Base-by-base conservation (phyloP, 495 filamentous ascomycete species). In the Aspergillus conjunctus region DNA sequence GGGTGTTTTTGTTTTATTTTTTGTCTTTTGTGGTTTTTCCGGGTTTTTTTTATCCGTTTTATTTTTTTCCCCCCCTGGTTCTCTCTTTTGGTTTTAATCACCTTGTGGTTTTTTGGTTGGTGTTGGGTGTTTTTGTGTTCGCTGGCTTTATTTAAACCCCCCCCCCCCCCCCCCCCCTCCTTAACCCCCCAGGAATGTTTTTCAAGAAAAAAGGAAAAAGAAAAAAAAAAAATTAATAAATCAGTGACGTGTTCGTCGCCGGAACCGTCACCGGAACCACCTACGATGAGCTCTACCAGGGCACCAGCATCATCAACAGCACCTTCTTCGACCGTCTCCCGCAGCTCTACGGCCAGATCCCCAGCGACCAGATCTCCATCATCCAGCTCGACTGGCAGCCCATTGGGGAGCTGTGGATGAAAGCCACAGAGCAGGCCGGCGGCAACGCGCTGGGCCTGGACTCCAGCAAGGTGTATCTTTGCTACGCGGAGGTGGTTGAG, bases 321-420 rank as follows among this genome's bases (percentile, higher is more conserved):
- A 75, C 73, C 48, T 73, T 75, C 71, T 72, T 70, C 66, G 53
- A 45, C 43, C 56, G 68, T 53, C 68, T 75, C 15, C 73, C 73
- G 39, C 66, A 68, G 43, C 65, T 75, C 7, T 68, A 69, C 57
- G 58, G 48, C 4, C 66, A 73, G 34, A 57, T 75, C 51, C 71
- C 73, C 21, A 17, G 56, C 15, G 61, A 64, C 58, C 69, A 73
- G 56, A 71, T 73, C 66, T 70, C 67, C 61, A 72, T 63, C 58
- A 73, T 75, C 55, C 65, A 73, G 56, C 62, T 81, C 10, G 75
- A 74, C 57, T 71, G 79, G 56, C 79, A 83, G 63, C 80, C 80
- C 15, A 75, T 84, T 53, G 78, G 79, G 22, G 65, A 74, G 18
- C 59, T 64, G 41, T 73, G 77, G 67, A 72, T 76, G 54, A 53